These are phyloP conservation scores for Picea sitchensis DNA, from an alignment of 75 land plant species.

Conservation along the genomic window DNA sequence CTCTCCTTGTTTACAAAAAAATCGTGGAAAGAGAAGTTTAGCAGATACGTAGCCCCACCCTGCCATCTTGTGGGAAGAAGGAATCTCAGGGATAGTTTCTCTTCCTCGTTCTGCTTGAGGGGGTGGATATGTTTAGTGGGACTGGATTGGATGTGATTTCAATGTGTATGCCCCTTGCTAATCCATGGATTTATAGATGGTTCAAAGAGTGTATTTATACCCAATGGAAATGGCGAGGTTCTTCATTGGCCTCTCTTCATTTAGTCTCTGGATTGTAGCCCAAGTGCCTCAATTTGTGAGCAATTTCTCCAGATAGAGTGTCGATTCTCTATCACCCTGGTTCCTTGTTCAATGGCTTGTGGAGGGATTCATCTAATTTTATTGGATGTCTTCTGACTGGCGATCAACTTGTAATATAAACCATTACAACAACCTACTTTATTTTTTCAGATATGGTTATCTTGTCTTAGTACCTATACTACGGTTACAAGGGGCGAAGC, in stretches of 20 bases:
- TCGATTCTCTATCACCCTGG: slow-evolving; percentile 37
- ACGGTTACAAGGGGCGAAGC: not conserved
- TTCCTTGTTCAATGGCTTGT: slow-evolving; percentile 43
- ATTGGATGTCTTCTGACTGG: slow-evolving; percentile 42
- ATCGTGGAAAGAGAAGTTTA: no score
- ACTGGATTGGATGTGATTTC: not conserved
- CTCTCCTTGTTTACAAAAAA: no score
- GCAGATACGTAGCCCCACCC: no score
- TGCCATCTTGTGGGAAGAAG: no score
- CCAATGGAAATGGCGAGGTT: slow-evolving; percentile 23
- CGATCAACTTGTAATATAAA: slow-evolving; percentile 33
- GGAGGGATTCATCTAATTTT: slow-evolving; percentile 36
- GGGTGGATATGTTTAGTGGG: no score
- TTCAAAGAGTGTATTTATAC: slow-evolving; percentile 34
- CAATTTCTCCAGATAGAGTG: slow-evolving; percentile 21
- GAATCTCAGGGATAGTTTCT: no score
- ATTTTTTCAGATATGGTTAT: slow-evolving; percentile 30
- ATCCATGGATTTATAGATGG: slow-evolving; percentile 25
- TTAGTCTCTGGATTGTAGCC: slow-evolving; percentile 28
- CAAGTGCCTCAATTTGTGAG: slow-evolving; percentile 36
- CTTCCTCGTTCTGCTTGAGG: no score
- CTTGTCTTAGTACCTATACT: slow-evolving; percentile 10
- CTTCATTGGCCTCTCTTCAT: slow-evolving; percentile 24
- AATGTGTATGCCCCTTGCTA: slow-evolving; percentile 2
- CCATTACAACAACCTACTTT: slow-evolving; percentile 34